A percentile compares a stretch with the other conserved stretches of the same genome.
These are phyloP conservation scores for Penicillium glabrum DNA, from an alignment of 2,329 filamentous ascomycete species.

Conservation along the genomic window DNA sequence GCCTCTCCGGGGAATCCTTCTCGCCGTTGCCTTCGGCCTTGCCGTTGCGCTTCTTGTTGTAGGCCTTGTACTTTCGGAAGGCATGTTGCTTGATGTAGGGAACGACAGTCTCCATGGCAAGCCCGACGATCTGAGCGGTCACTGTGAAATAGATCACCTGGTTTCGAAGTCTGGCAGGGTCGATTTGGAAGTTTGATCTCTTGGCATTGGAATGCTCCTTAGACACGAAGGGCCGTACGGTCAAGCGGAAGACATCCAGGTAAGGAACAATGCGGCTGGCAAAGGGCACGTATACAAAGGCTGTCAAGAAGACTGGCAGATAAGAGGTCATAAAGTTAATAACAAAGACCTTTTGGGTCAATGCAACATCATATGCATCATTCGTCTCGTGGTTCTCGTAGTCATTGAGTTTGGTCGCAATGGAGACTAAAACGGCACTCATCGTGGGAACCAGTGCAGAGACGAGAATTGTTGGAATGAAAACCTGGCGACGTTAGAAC, in stretches of 20 bases:
- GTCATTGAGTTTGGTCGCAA: slow-evolving; percentile 76
- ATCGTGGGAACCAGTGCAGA: slow-evolving; percentile 79
- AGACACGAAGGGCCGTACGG: slow-evolving; percentile 73
- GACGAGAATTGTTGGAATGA: slow-evolving; percentile 84
- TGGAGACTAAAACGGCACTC: slow-evolving; percentile 73
- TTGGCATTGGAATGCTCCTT: slow-evolving; percentile 67
- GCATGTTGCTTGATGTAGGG: slow-evolving; percentile 81
- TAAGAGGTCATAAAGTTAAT: slow-evolving; percentile 98
- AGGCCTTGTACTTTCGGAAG: slow-evolving; percentile 66
- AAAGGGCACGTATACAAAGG: slow-evolving; percentile 94
- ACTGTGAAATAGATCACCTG: slow-evolving; percentile 98
- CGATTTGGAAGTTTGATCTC: slow-evolving; percentile 70
- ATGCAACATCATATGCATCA: slow-evolving; percentile 76
- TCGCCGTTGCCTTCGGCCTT: slow-evolving; percentile 23
- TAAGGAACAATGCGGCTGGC: slow-evolving; percentile 82
- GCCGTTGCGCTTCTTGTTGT: slow-evolving; percentile 29
- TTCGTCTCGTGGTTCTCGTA: slow-evolving; percentile 92
- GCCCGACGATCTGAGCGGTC: slow-evolving; percentile 89
- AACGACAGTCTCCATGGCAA: slow-evolving; percentile 80
- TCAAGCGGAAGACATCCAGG: slow-evolving; percentile 79
- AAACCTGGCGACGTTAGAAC: slow-evolving; percentile 56
- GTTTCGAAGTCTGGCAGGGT: slow-evolving; percentile 77
- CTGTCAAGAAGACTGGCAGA: slow-evolving; percentile 82
- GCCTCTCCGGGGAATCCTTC: slow-evolving; percentile 21
- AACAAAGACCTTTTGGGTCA: slow-evolving; percentile 94